These are phyloP conservation scores for Pestalotiopsis sp. DNA, from an alignment of 2,329 filamentous ascomycete species.

Conservation along the genomic window DNA sequence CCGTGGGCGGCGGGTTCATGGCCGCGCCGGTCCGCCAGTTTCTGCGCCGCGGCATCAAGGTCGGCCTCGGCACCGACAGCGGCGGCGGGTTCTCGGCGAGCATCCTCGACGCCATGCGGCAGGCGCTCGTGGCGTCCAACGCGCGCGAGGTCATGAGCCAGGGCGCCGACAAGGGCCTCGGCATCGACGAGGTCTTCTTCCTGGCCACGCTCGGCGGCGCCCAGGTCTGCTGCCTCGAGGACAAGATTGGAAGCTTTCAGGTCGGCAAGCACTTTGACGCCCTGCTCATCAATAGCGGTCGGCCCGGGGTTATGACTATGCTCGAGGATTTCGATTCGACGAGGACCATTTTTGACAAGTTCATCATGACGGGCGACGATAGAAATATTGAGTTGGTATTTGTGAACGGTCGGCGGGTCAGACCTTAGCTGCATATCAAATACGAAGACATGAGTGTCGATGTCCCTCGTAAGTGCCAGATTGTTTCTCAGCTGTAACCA, in stretches of 20 bases:
- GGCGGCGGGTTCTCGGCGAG: slow-evolving; percentile 64
- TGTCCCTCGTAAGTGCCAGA: too few relatives aligned
- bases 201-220: slow-evolving; percentile 66
- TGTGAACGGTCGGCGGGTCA: slow-evolving; percentile 47
- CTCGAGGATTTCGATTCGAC: slow-evolving; percentile 51
- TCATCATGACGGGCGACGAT: slow-evolving; percentile 68
- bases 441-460: not conserved
- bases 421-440: not conserved
- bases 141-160: slow-evolving; percentile 44
- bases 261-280: slow-evolving; percentile 67
- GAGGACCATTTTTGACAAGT: slow-evolving; percentile 60
- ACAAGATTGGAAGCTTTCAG: slow-evolving; percentile 58
- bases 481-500: too few relatives aligned
- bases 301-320: slow-evolving; percentile 52
- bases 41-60: slow-evolving; percentile 59
- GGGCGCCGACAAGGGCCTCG: slow-evolving; percentile 46
- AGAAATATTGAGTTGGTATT: slow-evolving; percentile 60
- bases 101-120: slow-evolving; percentile 61
- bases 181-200: slow-evolving; percentile 57
- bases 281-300: slow-evolving; percentile 44
- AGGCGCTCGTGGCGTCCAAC: slow-evolving; percentile 58
- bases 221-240: slow-evolving; percentile 55
- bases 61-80: slow-evolving; percentile 68
- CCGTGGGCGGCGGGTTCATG: slow-evolving; percentile 64
- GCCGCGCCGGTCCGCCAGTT: slow-evolving; percentile 62